Evolutionary conservation across 768 basidiomycete genomes (phyloP).

Genomic region (Tulasnella sp.): DNA sequence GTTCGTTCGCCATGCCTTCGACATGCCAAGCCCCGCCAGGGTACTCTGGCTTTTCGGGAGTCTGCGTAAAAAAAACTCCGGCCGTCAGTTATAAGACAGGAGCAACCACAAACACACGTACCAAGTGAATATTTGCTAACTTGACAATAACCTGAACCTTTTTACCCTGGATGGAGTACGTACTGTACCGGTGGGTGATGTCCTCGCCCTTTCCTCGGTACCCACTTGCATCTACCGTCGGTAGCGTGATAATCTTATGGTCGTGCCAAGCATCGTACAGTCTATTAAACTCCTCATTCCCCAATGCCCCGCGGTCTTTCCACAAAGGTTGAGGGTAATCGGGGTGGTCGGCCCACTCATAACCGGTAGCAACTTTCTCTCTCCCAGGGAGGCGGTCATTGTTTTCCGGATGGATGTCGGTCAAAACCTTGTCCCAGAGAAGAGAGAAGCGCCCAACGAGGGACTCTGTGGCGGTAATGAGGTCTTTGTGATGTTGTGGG

Average conservation of each 20-base stretch:
- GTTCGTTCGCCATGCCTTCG: constrained; percentile 34
- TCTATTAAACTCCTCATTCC: background rate
- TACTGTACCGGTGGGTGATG: background rate
- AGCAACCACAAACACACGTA: constrained; percentile 31
- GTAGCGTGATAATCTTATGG: background rate
- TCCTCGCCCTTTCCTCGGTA: background rate
- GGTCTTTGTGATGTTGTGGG: constrained; percentile 27
- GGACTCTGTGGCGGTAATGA: no score
- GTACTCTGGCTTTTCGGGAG: constrained; percentile 41
- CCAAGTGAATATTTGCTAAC: constrained; percentile 36
- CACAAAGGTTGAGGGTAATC: background rate
- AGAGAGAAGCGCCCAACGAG: background rate
- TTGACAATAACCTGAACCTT: constrained; percentile 38
- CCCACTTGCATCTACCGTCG: background rate
- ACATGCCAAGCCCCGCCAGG: constrained; percentile 39
- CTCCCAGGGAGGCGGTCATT: background rate
- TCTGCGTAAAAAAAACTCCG: background rate
- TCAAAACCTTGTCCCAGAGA: constrained; percentile 5
- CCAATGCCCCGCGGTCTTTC: background rate
- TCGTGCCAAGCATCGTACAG: background rate
- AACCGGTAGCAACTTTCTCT: background rate
- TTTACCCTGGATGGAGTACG: constrained; percentile 31
- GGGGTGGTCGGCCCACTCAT: background rate
- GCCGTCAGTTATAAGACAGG: background rate
- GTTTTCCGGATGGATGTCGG: constrained; percentile 3